Evolutionary conservation across 805 yeast species (phyloP), one percentile per base, ranked within the genome.

Genomic region (Ogataea pilisensis): DNA sequence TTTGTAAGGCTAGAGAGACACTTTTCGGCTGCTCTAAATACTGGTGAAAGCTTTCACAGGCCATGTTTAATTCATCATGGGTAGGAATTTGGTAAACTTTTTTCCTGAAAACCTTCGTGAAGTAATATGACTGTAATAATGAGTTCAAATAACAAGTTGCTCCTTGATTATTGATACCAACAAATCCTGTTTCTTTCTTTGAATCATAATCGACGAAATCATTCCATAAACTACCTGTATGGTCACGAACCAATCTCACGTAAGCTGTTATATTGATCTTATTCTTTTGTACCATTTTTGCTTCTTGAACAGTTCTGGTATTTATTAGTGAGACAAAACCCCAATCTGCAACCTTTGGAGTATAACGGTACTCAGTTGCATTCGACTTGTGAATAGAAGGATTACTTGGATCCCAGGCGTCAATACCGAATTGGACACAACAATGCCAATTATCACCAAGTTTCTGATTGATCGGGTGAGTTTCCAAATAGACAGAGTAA

Each of bases 111-210:
- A 70, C 68, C 48, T 79, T 80, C 0, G 99, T 93, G 57, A 87
- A 87, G 60, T 73, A 93, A 51, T 93, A 85, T 9, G 96, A 85
- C 62, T 93, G 99, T 39, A 93, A 64, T 44, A 93, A 70, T 0
- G 98, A 91, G 61, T 93, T 93, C 58, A 93, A 75, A 64, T 93
- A 93, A 62, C 99, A 93, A 0, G 99, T 93, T 2, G 99, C 99
- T 48, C 99, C 99, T 66, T 93, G 99, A 57, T 93, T 93, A 50
- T 79, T 82, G 46, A 93, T 76, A 1, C 99, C 99, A 8, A 89
- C 95, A 58, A 73, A 89, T 0, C 98, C 97, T 0, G 98, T 87
- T 38, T 69, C 79, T 53, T 80, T 76, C 59, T 89, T 88, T 2
- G 97, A 89, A 62, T 93, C 88, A 63, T 86, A 86, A 54, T 86